These are phyloP conservation scores for Populus trichocarpa DNA, from an alignment of 441 rosid species.

Conservation along the genomic window DNA sequence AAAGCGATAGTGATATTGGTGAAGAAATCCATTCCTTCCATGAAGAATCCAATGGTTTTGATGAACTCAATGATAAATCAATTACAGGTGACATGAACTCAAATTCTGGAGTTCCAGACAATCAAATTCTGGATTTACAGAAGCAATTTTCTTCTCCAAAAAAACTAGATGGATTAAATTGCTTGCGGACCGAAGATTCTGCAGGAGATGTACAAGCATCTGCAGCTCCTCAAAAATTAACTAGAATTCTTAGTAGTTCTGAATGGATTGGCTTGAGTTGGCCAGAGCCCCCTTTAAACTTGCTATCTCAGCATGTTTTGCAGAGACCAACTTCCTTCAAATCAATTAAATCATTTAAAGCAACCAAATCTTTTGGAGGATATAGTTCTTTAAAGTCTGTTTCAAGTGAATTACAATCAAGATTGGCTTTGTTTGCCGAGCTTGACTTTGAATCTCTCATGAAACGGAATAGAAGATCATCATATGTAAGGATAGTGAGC, in stretches of 20 bases:
- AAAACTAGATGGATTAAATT: constrained; percentile 59
- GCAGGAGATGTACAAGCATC: constrained; percentile 24
- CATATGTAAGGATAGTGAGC: constrained; percentile 79
- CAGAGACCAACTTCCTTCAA: constrained; percentile 62
- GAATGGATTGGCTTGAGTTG: constrained; percentile 82
- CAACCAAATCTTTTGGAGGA: constrained; percentile 50
- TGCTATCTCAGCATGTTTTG: constrained; percentile 55
- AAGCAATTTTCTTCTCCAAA: constrained; percentile 57
- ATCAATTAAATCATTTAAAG: constrained; percentile 49
- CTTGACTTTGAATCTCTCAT: constrained; percentile 61
- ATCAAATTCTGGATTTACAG: constrained; percentile 34
- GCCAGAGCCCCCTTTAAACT: constrained; percentile 79
- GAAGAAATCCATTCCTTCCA: constrained; percentile 80
- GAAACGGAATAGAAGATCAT: constrained; percentile 66
- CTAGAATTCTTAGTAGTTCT: constrained; percentile 62
- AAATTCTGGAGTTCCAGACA: constrained; percentile 22
- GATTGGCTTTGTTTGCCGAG: constrained; percentile 54
- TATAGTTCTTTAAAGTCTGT: constrained; percentile 59
- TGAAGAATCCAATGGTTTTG: constrained; percentile 39
- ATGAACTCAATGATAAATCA: constrained; percentile 22
- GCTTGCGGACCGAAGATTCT: constrained; percentile 41
- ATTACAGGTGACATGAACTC: neutral
- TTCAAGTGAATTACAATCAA: constrained; percentile 36
- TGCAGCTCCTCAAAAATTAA: constrained; percentile 30
- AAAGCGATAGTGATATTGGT: constrained; percentile 72